Evolutionary conservation across 495 filamentous ascomycete species (phyloP), one percentile per base, ranked within the genome.

Genomic region (Neurospora sp.): DNA sequence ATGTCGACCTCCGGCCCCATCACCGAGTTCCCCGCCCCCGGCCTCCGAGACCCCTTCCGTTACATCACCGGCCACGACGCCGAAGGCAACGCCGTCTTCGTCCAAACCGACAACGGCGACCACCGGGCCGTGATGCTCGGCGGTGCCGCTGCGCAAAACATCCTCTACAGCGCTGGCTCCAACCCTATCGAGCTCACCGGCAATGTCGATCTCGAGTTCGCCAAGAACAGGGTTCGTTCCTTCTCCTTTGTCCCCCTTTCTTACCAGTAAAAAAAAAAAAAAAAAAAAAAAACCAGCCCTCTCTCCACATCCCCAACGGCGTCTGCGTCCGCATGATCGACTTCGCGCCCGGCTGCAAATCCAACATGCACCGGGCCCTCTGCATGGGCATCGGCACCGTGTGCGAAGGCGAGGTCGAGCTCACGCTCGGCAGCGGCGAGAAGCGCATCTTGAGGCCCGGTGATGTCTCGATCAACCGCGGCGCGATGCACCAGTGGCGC

Each of bases 361-460:
- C 79, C 8, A 76, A 80, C 18, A 81, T 91, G 81, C 90, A 91
- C 70, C 84, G 89, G 3, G 89, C 89, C 8, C 78, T 85, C 70
- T 85, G 83, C 39, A 75, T 92, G 3, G 90, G 91, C 72, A 90
- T 89, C 70, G 88, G 88, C 1, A 78, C 89, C 44, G 85, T 91
- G 18, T 61, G 91, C 10, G 88, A 90, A 72, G 90, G 89, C 0
- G 76, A 83, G 73, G 75, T 87, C 27, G 84, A 82, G 83, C 79
- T 86, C 72, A 78, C 80, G 6, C 76, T 90, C 35, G 88, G 89
- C 72, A 71, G 75, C 75, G 82, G 88, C 0, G 87, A 88, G 75
- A 83, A 79, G 72, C 76, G 79, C 38, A 74, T 81, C 6, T 78
- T 89, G 80, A 74, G 79, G 69, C 75, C 76, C 9, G 88, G 88